Base-by-base conservation (phyloP, 2,329 filamentous ascomycete species). In the Ceratocystis smalleyi region DNA sequence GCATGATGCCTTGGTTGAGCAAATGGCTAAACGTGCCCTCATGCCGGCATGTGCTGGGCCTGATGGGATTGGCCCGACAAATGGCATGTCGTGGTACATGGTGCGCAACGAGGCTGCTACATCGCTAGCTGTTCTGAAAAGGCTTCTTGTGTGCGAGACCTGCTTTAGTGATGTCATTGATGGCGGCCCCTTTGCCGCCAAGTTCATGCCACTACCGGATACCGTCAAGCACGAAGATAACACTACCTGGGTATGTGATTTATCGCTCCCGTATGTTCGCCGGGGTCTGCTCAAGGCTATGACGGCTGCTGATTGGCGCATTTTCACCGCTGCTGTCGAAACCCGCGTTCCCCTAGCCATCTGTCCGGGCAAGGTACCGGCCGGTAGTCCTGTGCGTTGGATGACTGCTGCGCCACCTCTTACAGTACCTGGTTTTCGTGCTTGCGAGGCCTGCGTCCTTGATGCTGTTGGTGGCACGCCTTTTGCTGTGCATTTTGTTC, bases 121-220 rank as follows among this genome's bases (percentile, higher is more conserved):
- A 24, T 4, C 32, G 6, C 54, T 22, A 43, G 35, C 70, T 1
- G 71, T 72, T 2, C 69, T 75, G 0, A 65, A 69, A 0, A 71
- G 71, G 0, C 71, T 77, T 30, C 68, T 76, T 1, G 68, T 73
- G 0, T 77, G 75, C 35, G 71, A 76, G 35, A 72, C 75, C 3
- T 77, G 75, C 61, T 74, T 73, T 65, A 70, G 74, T 12, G 73
- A 77, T 49, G 61, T 66, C 0, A 66, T 76, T 2, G 68, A 65
- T 0, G 71, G 69, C 0, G 71, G 69, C 0, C 10, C 69, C 0
- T 73, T 75, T 17, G 72, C 73, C 7, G 17, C 66, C 2, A 68
- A 65, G 0, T 76, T 77, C n/a, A 68, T 68, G 0, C 55, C 40
- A 1, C 75, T 75, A 67, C 0, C 66, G 67, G 0, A 61, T 68